Evolutionary conservation across 192 early-diverging fungal genomes (phyloP), one percentile per base, ranked within the genome.

Genomic region (Phycomyces nitens): DNA sequence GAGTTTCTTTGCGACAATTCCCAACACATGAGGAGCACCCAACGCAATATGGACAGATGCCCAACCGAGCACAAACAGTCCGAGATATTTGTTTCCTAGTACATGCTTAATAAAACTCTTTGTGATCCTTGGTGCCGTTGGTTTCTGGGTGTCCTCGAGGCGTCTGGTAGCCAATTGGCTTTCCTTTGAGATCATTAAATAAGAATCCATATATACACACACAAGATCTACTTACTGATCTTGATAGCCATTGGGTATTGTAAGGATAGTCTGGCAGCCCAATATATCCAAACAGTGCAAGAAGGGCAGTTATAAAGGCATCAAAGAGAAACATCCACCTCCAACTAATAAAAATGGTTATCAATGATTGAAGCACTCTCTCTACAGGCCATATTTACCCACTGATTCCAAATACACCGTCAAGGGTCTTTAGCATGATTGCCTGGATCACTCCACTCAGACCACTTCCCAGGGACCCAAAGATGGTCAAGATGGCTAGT

Each of bases 301-400:
- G 55, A 12, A 67, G 29, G 3, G 47, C 24, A 12, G 73, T 75
- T 15, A 75, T 44, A 22, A 29, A 20, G 6, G 64, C 73, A 50
- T 75, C 73, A 63, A 75, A 66, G 11, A 75, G 27, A 53, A 75
- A 75, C 55, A 70, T 69, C 73, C 73, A 75, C 2, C 73, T 58
- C 73, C 73, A 75, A 16, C 71, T 72, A 53, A 20, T 16, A 23
- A 41, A 41, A 9, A 7, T 38, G 7, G 20, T 42, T 26, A 16
- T 27, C 1, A 56, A 47, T 12, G 3, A 20, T 39, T 27, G 21
- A 26, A 15, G 53, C n/a, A 20, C 3, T 29, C 3, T 22, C 8
- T 65, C 6, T n/a, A n/a, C n/a, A n/a, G n/a, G n/a, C n/a, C n/a
- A n/a, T n/a, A 34, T 34, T 51, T 66, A 70, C 73, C 73, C 67